phyloP scores from a whole-genome alignment of 495 filamentous ascomycete genomes.

The Hypoxylon cercidicola region DNA sequence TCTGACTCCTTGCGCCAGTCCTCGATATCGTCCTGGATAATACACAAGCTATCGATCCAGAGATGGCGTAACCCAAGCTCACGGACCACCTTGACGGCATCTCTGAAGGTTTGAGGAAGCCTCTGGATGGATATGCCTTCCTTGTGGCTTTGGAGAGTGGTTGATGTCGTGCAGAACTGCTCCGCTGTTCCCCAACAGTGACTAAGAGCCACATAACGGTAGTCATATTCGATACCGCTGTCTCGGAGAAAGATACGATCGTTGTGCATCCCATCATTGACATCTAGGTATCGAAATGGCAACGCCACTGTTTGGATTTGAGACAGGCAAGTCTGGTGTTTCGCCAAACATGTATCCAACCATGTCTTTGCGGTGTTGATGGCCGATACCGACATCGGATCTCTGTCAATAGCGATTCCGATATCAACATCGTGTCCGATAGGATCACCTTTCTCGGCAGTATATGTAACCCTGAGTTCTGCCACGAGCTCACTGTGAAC shows the following conservation, averaged over 20 bases:
- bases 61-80: conserved; percentile 50
- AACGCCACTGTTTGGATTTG: not conserved
- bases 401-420: not conserved
- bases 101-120: conserved; percentile 35
- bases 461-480: conserved; percentile 16
- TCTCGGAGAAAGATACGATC: conserved; percentile 24
- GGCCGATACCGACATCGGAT: conserved; percentile 28
- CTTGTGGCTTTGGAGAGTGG: conserved; percentile 7
- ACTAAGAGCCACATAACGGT: conserved; percentile 41
- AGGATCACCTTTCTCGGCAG: conserved; percentile 1
- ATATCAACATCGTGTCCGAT: conserved; percentile 1
- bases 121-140: conserved; percentile 2
- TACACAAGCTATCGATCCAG: conserved; percentile 60
- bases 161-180: conserved; percentile 3
- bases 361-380: conserved; percentile 16
- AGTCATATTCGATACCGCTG: not conserved
- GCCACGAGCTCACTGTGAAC: conserved; percentile 15
- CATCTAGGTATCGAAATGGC: conserved; percentile 33
- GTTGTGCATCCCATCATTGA: not conserved
- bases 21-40: conserved; percentile 52
- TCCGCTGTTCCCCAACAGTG: conserved; percentile 41
- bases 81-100: conserved; percentile 42
- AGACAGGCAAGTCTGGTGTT: conserved; percentile 27
- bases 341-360: conserved; percentile 28
- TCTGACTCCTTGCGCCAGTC: conserved; percentile 55